Percentiles rank a stretch among this genome's conserved stretches.
Evolutionary conservation across 75 land plant genomes (phyloP).

Genomic region (Pinus albicaulis): DNA sequence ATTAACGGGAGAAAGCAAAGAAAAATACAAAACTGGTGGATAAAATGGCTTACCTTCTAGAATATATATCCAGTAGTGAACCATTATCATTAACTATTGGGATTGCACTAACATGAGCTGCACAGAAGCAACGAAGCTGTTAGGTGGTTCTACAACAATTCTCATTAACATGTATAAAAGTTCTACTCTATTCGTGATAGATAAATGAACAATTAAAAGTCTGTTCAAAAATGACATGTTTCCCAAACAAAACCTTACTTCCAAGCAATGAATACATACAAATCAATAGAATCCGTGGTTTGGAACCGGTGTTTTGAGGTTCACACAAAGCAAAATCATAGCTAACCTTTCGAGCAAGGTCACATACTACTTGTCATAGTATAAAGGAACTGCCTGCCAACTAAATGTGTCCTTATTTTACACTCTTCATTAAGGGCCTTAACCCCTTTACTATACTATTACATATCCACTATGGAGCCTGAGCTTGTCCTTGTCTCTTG

Average conservation of each 20-base stretch:
- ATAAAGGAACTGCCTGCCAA: neutral
- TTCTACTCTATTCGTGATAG: too few relatives aligned
- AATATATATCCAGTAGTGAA: conserved; percentile 79
- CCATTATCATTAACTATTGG: conserved; percentile 87
- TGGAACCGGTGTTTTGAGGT: neutral
- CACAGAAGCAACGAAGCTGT: conserved; percentile 7
- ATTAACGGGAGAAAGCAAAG: too few relatives aligned
- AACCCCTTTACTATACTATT: neutral
- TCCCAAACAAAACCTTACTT: too few relatives aligned
- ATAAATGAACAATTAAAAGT: too few relatives aligned
- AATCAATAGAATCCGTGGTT: too few relatives aligned
- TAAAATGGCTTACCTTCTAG: conserved; percentile 61
- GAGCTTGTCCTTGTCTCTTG: too few relatives aligned
- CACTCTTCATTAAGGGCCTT: neutral
- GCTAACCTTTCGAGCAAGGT: neutral
- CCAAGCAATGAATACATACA: too few relatives aligned
- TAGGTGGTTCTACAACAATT: conserved; percentile 1
- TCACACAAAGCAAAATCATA: neutral
- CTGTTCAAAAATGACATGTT: too few relatives aligned
- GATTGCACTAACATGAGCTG: conserved; percentile 92
- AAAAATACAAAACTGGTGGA: neutral
- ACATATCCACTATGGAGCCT: neutral
- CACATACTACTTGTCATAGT: neutral
- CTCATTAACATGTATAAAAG: neutral
- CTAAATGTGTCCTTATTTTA: neutral